These are phyloP conservation scores for Aspergillus uvarum DNA, from an alignment of 2,329 filamentous ascomycete species.

Conservation along the genomic window DNA sequence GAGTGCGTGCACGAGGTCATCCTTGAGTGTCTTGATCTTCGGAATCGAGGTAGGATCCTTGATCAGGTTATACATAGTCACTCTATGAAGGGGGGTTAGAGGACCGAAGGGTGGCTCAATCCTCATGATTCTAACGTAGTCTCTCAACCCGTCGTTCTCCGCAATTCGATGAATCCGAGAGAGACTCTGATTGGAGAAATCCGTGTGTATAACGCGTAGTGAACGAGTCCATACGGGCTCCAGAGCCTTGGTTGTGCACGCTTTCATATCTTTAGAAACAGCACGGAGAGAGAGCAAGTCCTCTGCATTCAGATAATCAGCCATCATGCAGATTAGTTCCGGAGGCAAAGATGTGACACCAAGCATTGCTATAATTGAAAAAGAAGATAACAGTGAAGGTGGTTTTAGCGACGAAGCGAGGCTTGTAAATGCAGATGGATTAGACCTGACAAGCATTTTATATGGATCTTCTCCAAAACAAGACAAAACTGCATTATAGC, in stretches of 20 bases:
- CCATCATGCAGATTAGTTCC: not conserved
- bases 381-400: not conserved
- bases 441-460: too few relatives aligned
- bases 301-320: not conserved
- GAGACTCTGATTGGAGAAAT: not conserved
- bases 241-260: not conserved
- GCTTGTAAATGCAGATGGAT: too few relatives aligned
- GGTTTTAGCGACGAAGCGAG: not conserved
- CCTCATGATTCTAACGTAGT: not conserved
- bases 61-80: not conserved
- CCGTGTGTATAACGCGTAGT: not conserved
- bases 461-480: too few relatives aligned
- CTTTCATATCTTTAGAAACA: not conserved
- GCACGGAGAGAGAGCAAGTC: not conserved
- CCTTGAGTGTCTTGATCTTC: not conserved
- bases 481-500: too few relatives aligned
- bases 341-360: not conserved
- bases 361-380: not conserved
- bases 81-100: not conserved
- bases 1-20: not conserved
- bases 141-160: not conserved
- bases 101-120: not conserved
- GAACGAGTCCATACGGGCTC: not conserved
- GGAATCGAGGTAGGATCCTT: not conserved
- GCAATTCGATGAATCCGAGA: not conserved